These are phyloP conservation scores for Ascosphaera apis DNA, from an alignment of 2,329 filamentous ascomycete genomes.

Conservation along the genomic window DNA sequence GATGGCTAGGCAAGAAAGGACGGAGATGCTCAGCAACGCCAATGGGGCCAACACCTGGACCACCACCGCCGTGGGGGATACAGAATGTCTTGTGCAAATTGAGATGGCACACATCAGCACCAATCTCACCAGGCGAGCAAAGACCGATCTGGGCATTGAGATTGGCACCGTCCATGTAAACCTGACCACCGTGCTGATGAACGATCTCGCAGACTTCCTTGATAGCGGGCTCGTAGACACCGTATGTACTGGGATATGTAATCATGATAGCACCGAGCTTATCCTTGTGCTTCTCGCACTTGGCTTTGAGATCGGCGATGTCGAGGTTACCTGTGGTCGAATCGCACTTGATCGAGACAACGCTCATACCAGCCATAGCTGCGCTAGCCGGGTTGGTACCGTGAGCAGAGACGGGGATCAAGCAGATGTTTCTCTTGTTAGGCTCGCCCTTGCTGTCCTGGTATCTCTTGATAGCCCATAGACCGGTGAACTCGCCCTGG, in stretches of 20 bases:
- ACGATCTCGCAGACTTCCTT: slow-evolving; percentile 70
- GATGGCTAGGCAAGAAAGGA: slow-evolving; percentile 52
- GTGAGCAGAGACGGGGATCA: slow-evolving; percentile 88
- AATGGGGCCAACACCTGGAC: slow-evolving; percentile 81
- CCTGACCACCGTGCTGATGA: slow-evolving; percentile 69
- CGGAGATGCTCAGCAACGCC: slow-evolving; percentile 66
- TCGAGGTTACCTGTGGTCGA: slow-evolving; percentile 72
- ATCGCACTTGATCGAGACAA: slow-evolving; percentile 82
- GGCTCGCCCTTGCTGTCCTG: slow-evolving; percentile 41
- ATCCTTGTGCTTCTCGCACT: slow-evolving; percentile 70
- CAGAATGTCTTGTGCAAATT: slow-evolving; percentile 99
- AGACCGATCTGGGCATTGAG: slow-evolving; percentile 97
- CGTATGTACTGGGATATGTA: slow-evolving; percentile 86
- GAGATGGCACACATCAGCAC: slow-evolving; percentile 87
- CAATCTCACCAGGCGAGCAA: slow-evolving; percentile 84
- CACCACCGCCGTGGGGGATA: slow-evolving; percentile 86
- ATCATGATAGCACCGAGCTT: slow-evolving; percentile 88
- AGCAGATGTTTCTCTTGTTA: slow-evolving; percentile 59
- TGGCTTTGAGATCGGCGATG: slow-evolving; percentile 59
- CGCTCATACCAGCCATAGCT: slow-evolving; percentile 87
- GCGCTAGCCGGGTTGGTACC: slow-evolving; percentile 91
- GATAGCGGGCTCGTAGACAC: slow-evolving; percentile 78
- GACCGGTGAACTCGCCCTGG: slow-evolving; percentile 81
- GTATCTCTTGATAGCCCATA: slow-evolving; percentile 70
- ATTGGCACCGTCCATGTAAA: slow-evolving; percentile 98